Evolutionary conservation across 148 eudicot species (phyloP).

Genomic region (Camellia granthamiana): DNA sequence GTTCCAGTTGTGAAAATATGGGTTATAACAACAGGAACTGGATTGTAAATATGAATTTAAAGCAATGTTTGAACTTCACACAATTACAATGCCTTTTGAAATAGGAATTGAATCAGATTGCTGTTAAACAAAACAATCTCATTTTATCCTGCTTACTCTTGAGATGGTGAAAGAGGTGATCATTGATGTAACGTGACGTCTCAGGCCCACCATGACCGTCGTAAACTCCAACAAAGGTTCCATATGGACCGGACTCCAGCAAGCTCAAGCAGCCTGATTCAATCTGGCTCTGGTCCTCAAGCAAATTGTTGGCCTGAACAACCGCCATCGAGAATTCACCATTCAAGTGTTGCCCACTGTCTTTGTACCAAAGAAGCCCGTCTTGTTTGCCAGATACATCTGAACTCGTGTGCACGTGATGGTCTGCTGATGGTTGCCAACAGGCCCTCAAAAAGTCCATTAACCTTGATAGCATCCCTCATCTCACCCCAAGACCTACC

Average conservation of each 20-base stretch:
- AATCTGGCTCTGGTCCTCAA: conserved; percentile 47
- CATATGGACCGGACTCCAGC: conserved; percentile 43
- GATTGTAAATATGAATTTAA: not conserved
- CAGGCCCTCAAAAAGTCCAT: conserved; percentile 38
- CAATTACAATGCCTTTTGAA: not conserved
- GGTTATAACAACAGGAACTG: not conserved
- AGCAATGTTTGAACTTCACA: not conserved
- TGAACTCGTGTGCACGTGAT: conserved; percentile 28
- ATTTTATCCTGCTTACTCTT: conserved; percentile 25
- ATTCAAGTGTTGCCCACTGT: conserved; percentile 37
- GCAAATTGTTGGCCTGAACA: conserved; percentile 41
- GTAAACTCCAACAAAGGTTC: conserved; percentile 40
- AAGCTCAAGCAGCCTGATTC: conserved; percentile 45
- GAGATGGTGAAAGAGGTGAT: conserved; percentile 41
- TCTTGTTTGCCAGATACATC: conserved; percentile 37
- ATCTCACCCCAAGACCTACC: conserved; percentile 36
- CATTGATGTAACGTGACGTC: conserved; percentile 36
- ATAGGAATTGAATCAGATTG: not conserved
- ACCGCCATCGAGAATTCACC: conserved; percentile 50
- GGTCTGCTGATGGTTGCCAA: conserved; percentile 28
- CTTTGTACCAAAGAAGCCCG: conserved; percentile 49
- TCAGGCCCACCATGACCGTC: conserved; percentile 47
- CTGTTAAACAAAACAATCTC: not conserved
- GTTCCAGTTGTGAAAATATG: not conserved
- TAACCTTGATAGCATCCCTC: conserved; percentile 46